Conservation (phyloP, 768 basidiomycete species). For the Boletus speciosus region DNA sequence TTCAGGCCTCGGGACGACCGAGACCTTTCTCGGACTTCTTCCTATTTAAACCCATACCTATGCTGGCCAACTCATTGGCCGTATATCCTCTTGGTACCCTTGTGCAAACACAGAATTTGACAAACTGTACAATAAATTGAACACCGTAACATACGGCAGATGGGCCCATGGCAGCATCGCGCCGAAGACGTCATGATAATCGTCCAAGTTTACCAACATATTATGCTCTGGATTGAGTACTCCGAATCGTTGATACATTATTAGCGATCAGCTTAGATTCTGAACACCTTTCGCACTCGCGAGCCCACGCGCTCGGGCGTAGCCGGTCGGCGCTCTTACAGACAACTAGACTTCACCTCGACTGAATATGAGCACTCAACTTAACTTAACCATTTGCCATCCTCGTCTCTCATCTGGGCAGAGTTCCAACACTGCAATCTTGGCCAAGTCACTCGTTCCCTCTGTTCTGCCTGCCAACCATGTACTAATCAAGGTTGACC, state of each 20-base stretch:
- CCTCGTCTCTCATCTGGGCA: constrained; percentile 37
- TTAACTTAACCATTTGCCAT: constrained; percentile 38
- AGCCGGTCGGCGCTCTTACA: not conserved
- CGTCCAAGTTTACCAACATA: not conserved
- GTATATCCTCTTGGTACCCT: not conserved
- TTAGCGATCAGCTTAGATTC: not conserved
- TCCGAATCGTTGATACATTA: too few species aligned
- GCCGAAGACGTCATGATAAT: not conserved
- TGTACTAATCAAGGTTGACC: constrained; percentile 55
- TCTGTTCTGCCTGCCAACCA: constrained; percentile 38
- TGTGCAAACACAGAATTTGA: not conserved
- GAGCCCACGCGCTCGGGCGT: not conserved
- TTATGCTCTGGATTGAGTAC: too few species aligned
- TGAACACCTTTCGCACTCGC: too few species aligned
- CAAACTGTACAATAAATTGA: not conserved
- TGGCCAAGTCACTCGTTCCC: constrained; percentile 25
- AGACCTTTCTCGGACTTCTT: not conserved
- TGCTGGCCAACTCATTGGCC: not conserved
- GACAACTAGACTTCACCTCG: not conserved
- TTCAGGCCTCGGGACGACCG: not conserved
- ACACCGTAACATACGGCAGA: not conserved
- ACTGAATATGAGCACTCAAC: constrained; percentile 7
- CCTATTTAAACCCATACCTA: not conserved
- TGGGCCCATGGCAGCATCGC: not conserved
- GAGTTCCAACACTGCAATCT: constrained; percentile 25